Percentiles rank a stretch among this genome's conserved stretches.
These are phyloP conservation scores for Physocladia obscura DNA, from an alignment of 192 early-diverging fungal genomes.

Conservation along the genomic window DNA sequence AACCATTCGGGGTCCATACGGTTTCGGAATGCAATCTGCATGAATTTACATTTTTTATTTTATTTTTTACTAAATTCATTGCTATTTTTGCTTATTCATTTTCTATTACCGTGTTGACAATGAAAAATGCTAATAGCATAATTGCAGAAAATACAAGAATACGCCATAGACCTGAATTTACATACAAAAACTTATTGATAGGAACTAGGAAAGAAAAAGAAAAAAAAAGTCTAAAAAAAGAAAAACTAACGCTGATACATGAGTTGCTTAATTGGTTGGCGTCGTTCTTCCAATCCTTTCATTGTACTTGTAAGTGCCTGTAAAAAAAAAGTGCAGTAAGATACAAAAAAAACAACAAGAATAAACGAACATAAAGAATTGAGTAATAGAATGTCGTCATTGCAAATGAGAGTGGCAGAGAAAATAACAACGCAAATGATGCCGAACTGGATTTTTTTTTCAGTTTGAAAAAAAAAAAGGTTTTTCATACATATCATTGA, in stretches of 20 bases:
- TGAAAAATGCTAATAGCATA: slow-evolving; percentile 75
- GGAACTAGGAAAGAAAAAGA: neutral
- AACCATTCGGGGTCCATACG: slow-evolving; percentile 66
- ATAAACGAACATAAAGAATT: slow-evolving; percentile 69
- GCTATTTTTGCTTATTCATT: no score
- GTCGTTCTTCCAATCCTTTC: slow-evolving; percentile 68
- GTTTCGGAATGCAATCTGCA: slow-evolving; percentile 54
- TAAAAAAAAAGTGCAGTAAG: neutral
- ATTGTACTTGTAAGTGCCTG: slow-evolving; percentile 71
- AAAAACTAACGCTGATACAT: slow-evolving; percentile 75
- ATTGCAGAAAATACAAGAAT: slow-evolving; percentile 75
- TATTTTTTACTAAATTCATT: no score
- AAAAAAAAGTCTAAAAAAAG: neutral
- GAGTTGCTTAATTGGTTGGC: slow-evolving; percentile 83
- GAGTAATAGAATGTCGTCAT: slow-evolving; percentile 95
- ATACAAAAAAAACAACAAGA: neutral
- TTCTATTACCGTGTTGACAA: slow-evolving; percentile 77
- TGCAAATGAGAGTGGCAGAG: slow-evolving; percentile 82
- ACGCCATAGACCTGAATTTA: slow-evolving; percentile 64
- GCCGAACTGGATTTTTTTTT: slow-evolving; percentile 32
- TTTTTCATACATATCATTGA: slow-evolving; percentile 51
- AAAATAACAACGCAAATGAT: slow-evolving; percentile 73
- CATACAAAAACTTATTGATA: neutral
- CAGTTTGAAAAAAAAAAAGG: neutral
- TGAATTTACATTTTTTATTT: no score